Conservation (phyloP, 2,329 filamentous ascomycete species). For the Fusarium humuli region DNA sequence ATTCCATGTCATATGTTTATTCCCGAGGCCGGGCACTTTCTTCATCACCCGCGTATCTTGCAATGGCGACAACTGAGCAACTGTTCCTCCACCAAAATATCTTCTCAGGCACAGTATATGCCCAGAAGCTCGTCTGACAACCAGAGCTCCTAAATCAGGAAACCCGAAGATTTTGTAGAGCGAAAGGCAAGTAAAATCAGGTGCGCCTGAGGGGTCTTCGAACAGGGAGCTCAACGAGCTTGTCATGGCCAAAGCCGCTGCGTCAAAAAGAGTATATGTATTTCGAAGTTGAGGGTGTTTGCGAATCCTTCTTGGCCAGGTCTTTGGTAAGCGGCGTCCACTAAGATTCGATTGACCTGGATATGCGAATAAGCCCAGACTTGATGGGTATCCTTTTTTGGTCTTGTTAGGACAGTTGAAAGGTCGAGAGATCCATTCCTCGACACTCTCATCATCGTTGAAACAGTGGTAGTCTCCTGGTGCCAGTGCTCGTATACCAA, state of each 20-base stretch:
- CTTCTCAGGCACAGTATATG: conserved; percentile 65
- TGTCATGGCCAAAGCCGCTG: conserved; percentile 73
- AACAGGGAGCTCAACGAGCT: conserved; percentile 65
- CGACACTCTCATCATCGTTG: conserved; percentile 66
- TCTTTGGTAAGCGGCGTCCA: conserved; percentile 69
- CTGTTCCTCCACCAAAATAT: conserved; percentile 77
- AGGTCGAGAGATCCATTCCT: conserved; percentile 55
- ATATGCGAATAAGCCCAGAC: conserved; percentile 67
- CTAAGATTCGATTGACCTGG: conserved; percentile 79
- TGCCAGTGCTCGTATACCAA: conserved; percentile 77
- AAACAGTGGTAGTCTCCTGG: conserved; percentile 66
- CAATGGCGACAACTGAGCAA: conserved; percentile 62
- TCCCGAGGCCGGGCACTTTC: conserved; percentile 55
- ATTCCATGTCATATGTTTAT: conserved; percentile 51
- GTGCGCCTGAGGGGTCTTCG: conserved; percentile 61
- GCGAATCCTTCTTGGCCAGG: conserved; percentile 62
- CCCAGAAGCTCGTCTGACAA: conserved; percentile 67
- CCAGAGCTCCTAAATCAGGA: conserved; percentile 70
- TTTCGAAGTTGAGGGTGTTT: conserved; percentile 39
- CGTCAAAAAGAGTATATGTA: conserved; percentile 68
- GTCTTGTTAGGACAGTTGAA: conserved; percentile 29
- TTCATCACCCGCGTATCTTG: conserved; percentile 49
- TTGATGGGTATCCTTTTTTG: conserved; percentile 32
- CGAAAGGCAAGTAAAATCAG: conserved; percentile 71
- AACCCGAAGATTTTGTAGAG: conserved; percentile 77